phyloP scores from a whole-genome alignment of 257 asterid species.

The Forsythia viridissima region DNA sequence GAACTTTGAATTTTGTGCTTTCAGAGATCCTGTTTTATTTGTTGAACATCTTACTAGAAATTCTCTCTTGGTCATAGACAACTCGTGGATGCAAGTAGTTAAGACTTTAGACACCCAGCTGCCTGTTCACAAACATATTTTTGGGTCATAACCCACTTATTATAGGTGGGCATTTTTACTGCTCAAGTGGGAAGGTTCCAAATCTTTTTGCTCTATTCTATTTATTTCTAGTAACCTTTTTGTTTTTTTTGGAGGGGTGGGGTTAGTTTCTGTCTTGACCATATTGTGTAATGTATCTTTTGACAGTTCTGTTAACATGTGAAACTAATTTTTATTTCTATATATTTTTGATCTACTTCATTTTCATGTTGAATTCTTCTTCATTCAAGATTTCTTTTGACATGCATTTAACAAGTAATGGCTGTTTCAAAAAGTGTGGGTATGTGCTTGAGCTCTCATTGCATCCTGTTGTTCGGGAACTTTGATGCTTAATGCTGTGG shows the following conservation, averaged over 20 bases:
- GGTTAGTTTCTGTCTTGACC: constrained; percentile 33
- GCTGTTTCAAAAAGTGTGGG: too few species aligned
- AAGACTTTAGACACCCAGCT: constrained; percentile 55
- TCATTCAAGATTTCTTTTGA: too few species aligned
- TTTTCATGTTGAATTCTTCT: too few species aligned
- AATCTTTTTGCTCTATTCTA: constrained; percentile 31
- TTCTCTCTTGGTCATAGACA: constrained; percentile 80
- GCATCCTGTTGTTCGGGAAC: neutral
- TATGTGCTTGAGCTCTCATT: neutral
- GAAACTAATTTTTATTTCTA: constrained; percentile 30
- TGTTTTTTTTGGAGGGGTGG: neutral
- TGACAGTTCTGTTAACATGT: constrained; percentile 35
- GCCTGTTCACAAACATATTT: constrained; percentile 90
- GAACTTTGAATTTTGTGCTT: constrained; percentile 65
- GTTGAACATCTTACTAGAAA: constrained; percentile 90
- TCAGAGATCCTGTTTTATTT: constrained; percentile 80
- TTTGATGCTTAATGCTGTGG: neutral
- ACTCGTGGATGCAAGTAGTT: constrained; percentile 78
- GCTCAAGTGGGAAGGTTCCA: constrained; percentile 31
- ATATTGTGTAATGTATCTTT: constrained; percentile 66
- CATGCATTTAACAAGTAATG: too few species aligned
- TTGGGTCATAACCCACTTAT: constrained; percentile 52
- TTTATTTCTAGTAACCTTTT: neutral
- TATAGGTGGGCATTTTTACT: constrained; percentile 22
- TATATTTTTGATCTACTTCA: constrained; percentile 7